Evolutionary conservation across 1,139 yeast species (phyloP).

Genomic region (Eremothecium gossypii): DNA sequence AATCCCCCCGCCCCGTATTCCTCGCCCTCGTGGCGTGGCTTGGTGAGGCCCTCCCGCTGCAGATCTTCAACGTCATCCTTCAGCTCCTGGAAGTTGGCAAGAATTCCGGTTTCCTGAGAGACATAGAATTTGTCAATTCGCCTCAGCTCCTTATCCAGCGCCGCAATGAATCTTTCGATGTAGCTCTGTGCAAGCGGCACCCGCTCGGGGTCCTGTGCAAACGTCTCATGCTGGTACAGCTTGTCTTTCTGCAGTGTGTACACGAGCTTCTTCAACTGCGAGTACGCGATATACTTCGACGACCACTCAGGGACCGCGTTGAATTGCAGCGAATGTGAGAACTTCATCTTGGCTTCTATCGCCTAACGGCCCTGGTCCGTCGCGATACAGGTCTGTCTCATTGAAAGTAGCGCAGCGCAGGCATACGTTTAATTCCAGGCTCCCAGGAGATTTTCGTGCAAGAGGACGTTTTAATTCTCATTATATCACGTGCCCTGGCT

Average conservation of each 20-base stretch:
- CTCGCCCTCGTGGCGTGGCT: conserved; percentile 1
- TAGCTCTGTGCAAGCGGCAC: conserved; percentile 18
- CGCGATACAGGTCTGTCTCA: too few relatives aligned
- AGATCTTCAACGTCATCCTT: conserved; percentile 36
- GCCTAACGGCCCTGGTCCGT: too few relatives aligned
- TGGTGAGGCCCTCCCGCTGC: conserved; percentile 13
- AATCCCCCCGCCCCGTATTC: neutral
- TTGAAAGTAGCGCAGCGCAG: too few relatives aligned
- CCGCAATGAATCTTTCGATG: conserved; percentile 35
- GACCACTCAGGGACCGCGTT: conserved; percentile 79
- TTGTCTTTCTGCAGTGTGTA: conserved; percentile 57
- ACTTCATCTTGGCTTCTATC: conserved; percentile 42
- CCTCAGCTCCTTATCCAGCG: conserved; percentile 47
- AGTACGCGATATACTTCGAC: conserved; percentile 63
- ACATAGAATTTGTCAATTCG: conserved; percentile 55
- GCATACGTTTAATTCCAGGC: too few relatives aligned
- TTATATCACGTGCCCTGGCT: too few relatives aligned
- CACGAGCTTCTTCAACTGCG: conserved; percentile 56
- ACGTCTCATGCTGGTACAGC: conserved; percentile 22
- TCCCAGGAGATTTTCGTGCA: too few relatives aligned
- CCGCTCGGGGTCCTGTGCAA: conserved; percentile 10
- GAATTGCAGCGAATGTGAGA: conserved; percentile 65
- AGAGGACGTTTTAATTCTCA: too few relatives aligned
- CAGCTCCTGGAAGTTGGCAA: conserved; percentile 41
- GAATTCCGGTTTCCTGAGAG: conserved; percentile 45